phyloP scores from a whole-genome alignment of 2,329 filamentous ascomycete species.

The Fusarium transvaalense region DNA sequence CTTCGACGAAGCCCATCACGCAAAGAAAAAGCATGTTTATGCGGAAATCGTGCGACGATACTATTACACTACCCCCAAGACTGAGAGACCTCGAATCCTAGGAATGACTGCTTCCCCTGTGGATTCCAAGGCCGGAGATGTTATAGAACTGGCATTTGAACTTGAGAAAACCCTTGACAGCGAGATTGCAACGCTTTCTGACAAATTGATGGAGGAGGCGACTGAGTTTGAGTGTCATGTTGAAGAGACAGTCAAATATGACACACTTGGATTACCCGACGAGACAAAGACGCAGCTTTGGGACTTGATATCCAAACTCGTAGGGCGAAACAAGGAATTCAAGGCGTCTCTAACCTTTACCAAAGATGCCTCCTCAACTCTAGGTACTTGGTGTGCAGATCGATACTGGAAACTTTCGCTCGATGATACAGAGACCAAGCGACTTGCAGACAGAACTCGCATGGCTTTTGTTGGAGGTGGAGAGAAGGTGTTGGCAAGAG shows the following conservation, averaged over 20 bases:
- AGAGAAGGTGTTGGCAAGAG: constrained; percentile 28
- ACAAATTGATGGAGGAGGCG: constrained; percentile 52
- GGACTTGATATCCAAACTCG: constrained; percentile 62
- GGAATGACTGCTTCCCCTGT: constrained; percentile 98
- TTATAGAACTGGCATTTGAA: constrained; percentile 75
- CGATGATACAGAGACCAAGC: constrained; percentile 70
- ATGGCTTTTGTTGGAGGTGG: constrained; percentile 46
- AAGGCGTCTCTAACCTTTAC: constrained; percentile 70
- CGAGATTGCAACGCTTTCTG: constrained; percentile 80
- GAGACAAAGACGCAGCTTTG: constrained; percentile 74
- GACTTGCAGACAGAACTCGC: constrained; percentile 69
- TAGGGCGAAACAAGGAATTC: constrained; percentile 62
- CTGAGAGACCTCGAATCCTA: constrained; percentile 79
- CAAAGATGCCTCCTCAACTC: constrained; percentile 69
- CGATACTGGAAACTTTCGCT: constrained; percentile 81
- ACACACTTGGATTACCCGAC: constrained; percentile 57
- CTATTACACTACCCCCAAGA: constrained; percentile 69
- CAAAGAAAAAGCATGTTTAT: constrained; percentile 94
- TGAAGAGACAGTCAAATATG: constrained; percentile 63
- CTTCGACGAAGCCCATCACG: constrained; percentile 96
- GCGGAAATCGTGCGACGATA: constrained; percentile 90
- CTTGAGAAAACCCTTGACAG: constrained; percentile 84
- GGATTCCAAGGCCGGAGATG: constrained; percentile 78
- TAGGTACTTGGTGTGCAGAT: constrained; percentile 90
- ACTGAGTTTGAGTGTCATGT: constrained; percentile 56